Evolutionary conservation across 176 grass and related monocot genomes (phyloP), one percentile per base, ranked within the genome.

Genomic region (Saccharum officinarum): DNA sequence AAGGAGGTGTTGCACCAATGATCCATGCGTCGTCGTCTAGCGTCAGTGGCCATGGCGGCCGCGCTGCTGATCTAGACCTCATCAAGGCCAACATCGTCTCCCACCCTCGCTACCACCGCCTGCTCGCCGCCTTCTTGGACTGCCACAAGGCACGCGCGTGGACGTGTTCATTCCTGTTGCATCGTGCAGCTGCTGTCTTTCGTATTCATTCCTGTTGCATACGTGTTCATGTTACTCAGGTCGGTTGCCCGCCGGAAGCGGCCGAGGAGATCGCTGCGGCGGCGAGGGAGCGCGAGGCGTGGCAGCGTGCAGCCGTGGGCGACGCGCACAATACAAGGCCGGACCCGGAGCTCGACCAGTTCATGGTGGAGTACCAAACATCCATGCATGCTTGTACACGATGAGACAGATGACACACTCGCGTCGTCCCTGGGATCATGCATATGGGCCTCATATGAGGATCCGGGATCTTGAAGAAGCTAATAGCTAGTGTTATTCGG

Each of bases 1-100:
- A 52, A 4, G 50, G 22, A 8, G 79, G n/a, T 37, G 13, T 26
- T 52, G 42, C 71, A 28, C 71, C 82, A 0, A 42, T 18, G 18
- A 10, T 26, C 8, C 50, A 60, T 52, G 69, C 69, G 5, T 47
- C 69, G 5, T 47, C 55, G 1, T 64, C 38, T 49, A 23, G 52
- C 28, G 31, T 9, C 83, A 10, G 14, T 57, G 30, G 28, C 63
- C 41, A 64, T 75, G 89, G 83, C 67, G 83, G 82, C 73, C 39
- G 81, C 70, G 83, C 16, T n/a, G 70, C 30, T 31, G 70, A 46
- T 78, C 75, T 76, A 8, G 86, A 88, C 12, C 68, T 87, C 55
- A 18, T 89, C 76, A 89, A 92, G 87, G 87, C 87, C 78, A 87
- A 66, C 76, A 92, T 92, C 45, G 73, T 92, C 71, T 92, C 84